Evolutionary conservation across 257 asterid species (phyloP).

Genomic region (Solanum gracilifrons): DNA sequence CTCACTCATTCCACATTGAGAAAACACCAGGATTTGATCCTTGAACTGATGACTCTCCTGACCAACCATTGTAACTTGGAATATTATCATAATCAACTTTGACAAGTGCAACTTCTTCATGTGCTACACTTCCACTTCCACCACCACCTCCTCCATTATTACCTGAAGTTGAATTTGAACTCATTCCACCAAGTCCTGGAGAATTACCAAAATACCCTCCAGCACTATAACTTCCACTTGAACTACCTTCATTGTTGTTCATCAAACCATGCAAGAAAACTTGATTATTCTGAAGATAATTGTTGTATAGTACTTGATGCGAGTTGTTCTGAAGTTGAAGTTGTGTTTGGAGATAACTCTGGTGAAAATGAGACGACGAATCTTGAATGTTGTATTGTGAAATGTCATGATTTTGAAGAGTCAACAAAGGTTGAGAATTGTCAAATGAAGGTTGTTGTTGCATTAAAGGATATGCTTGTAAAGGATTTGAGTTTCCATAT

Average conservation of each 20-base stretch:
- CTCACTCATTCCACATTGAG: slow-evolving; percentile 67
- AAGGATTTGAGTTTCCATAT: slow-evolving; percentile 25
- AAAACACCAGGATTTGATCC: slow-evolving; percentile 46
- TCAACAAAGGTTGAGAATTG: slow-evolving; percentile 26
- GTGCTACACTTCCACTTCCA: slow-evolving; percentile 13
- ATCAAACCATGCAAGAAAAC: slow-evolving; percentile 49
- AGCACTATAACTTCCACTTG: slow-evolving; percentile 27
- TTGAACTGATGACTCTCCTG: slow-evolving; percentile 46
- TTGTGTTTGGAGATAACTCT: slow-evolving; percentile 49
- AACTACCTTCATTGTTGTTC: slow-evolving; percentile 30
- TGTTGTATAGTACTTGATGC: slow-evolving; percentile 19
- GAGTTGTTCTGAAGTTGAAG: slow-evolving; percentile 31
- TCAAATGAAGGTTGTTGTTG: slow-evolving; percentile 27
- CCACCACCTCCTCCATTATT: slow-evolving; percentile 24
- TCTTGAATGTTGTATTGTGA: slow-evolving; percentile 24
- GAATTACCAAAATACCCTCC: slow-evolving; percentile 42
- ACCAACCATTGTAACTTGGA: slow-evolving; percentile 49
- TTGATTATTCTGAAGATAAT: slow-evolving; percentile 37
- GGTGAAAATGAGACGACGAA: slow-evolving; percentile 14
- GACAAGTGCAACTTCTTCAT: slow-evolving; percentile 44
- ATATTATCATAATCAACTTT: slow-evolving; percentile 70
- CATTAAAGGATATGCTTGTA: slow-evolving; percentile 38
- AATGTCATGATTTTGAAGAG: slow-evolving; percentile 49
- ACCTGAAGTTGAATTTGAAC: slow-evolving; percentile 19
- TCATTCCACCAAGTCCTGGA: slow-evolving; percentile 24